Base-by-base conservation (phyloP, 768 basidiomycete genomes). In the Auricularia heimuer region DNA sequence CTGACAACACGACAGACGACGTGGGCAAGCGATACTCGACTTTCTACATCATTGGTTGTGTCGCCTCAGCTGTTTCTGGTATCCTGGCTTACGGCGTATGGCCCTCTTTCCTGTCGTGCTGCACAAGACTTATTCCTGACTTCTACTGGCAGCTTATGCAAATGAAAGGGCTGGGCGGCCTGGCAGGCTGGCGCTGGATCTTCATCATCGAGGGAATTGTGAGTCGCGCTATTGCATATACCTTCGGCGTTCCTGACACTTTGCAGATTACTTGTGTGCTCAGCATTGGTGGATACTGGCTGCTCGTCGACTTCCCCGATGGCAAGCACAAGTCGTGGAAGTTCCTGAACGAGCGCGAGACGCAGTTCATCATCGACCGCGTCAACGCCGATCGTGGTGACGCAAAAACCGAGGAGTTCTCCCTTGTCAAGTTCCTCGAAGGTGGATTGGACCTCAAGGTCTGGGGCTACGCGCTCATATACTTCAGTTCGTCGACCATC, bases 231-330 rank as follows among this genome's bases (percentile, higher is more conserved):
- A 29, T 29, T 29, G 29, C 29, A 29, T 29, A 29, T 29, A 29
- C 29, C 29, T 29, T 29, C 29, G 29, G 29, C 29, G 29, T 29
- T 29, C 2, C 29, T 29, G 29, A 29, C 39, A 14, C 39, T 14
- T 14, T 42, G 39, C 3, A 42, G 39, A 7, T 42, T 18, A 69
- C 68, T 21, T 68, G 67, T 33, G 12, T 68, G 24, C 47, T 72
- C 35, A 66, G 65, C 42, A 34, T 66, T 35, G 7, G 67, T 47
- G 64, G 67, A 39, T 69, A 63, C 56, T 44, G 64, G 18, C 18
- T 71, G 61, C 70, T 73, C 64, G 70, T 71, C 64, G 73, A 74
- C 64, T 74, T 74, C 70, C 68, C 73, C 14, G 73, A 73, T 44
- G 73, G 72, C 65, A 68, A 67, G 33, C 47, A 21, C 47, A 10